Conservation (phyloP, 2,329 filamentous ascomycete species). For the Trichoderma guizhouense region DNA sequence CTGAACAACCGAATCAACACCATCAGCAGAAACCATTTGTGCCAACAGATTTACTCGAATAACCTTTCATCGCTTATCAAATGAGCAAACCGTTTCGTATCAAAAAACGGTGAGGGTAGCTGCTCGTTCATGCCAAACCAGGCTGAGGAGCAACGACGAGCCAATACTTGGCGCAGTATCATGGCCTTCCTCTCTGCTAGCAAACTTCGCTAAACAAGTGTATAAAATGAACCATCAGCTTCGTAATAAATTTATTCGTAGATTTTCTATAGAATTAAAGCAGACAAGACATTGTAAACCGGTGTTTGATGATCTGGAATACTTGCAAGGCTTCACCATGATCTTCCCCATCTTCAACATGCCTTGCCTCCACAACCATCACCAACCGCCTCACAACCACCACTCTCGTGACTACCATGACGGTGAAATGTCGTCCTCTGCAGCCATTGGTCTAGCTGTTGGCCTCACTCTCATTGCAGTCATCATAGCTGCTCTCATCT, state of each 20-base stretch:
- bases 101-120: constrained; percentile 4
- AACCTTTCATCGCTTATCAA: not conserved
- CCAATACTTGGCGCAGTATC: not conserved
- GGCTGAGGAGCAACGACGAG: not conserved
- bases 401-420: not conserved
- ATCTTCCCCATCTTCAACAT: constrained; percentile 6
- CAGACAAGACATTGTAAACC: not conserved
- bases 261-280: not conserved
- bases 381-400: not conserved
- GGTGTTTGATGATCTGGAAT: not conserved
- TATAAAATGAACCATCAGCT: not conserved
- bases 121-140: not conserved
- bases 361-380: constrained; percentile 1
- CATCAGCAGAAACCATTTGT: not conserved
- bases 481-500: not conserved
- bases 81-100: not conserved
- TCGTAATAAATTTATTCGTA: not conserved
- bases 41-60: not conserved
- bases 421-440: constrained; percentile 3
- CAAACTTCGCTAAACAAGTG: not conserved
- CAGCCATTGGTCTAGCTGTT: constrained; percentile 1
- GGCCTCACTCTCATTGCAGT: constrained; percentile 4
- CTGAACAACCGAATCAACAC: not conserved
- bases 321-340: not conserved
- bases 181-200: not conserved